Evolutionary conservation across 306 rosid species (phyloP).

Genomic region (Dryas octopetala): DNA sequence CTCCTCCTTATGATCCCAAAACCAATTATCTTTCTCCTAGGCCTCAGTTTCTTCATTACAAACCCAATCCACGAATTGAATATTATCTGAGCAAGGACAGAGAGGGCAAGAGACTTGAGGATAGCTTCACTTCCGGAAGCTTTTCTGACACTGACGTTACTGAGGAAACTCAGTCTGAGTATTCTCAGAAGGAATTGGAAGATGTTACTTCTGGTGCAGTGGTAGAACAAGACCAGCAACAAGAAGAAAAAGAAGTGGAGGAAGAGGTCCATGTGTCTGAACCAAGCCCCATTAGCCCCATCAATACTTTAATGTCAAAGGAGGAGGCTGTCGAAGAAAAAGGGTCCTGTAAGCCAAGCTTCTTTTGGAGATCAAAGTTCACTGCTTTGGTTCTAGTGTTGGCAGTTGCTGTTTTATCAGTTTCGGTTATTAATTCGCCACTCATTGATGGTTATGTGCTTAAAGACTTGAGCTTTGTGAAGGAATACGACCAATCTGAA

Average conservation of each 20-base stretch:
- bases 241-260: background rate
- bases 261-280: constrained; percentile 32
- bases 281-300: constrained; percentile 9
- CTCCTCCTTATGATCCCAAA: constrained; percentile 77
- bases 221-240: constrained; percentile 17
- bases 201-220: constrained; percentile 53
- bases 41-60: constrained; percentile 83
- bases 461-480: constrained; percentile 28
- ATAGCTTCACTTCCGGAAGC: constrained; percentile 43
- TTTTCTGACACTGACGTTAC: constrained; percentile 58
- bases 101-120: constrained; percentile 43
- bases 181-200: constrained; percentile 50
- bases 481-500: constrained; percentile 29
- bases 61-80: constrained; percentile 56
- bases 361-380: constrained; percentile 39
- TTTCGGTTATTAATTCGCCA: constrained; percentile 35
- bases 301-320: constrained; percentile 1
- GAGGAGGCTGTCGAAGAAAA: constrained; percentile 37
- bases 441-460: constrained; percentile 34
- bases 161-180: constrained; percentile 54
- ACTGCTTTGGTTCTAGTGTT: constrained; percentile 47
- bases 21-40: constrained; percentile 80
- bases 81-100: constrained; percentile 34
- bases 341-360: constrained; percentile 28
- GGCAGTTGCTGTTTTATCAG: constrained; percentile 37